phyloP scores from a whole-genome alignment of 78 protist genomes.

The Dictyostelium intermedium region DNA sequence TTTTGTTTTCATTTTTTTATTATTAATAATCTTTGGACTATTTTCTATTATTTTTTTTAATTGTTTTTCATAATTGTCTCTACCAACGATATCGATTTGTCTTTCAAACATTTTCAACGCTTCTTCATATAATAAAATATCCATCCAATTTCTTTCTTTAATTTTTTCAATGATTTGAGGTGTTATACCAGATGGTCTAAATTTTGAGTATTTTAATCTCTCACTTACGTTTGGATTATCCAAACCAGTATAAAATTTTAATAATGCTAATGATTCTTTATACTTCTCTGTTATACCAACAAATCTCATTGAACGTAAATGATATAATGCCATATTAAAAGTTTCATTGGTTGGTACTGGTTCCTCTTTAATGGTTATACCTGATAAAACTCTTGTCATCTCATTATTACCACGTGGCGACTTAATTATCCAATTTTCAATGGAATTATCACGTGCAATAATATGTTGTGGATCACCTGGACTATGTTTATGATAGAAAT shows the following conservation, averaged over 20 bases:
- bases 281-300: conserved; percentile 49
- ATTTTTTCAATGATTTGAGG: not conserved
- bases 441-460: not conserved
- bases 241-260: not conserved
- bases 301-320: conserved; percentile 23
- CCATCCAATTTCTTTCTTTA: conserved; percentile 16
- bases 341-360: not conserved
- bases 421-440: conserved; percentile 16
- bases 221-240: not conserved
- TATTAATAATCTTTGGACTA: not conserved
- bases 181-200: not conserved
- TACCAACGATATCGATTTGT: conserved; percentile 53
- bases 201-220: not conserved
- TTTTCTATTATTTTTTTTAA: not conserved
- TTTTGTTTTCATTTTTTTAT: not conserved
- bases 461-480: not conserved
- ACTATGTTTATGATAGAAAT: conserved; percentile 10
- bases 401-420: conserved; percentile 43
- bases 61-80: not conserved
- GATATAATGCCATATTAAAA: not conserved
- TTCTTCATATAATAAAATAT: conserved; percentile 14
- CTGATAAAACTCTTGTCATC: conserved; percentile 8
- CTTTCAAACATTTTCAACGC: conserved; percentile 41
- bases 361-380: not conserved
- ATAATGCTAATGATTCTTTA: not conserved